Evolutionary conservation across 257 asterid species (phyloP).

Genomic region (Linaria vulgaris): DNA sequence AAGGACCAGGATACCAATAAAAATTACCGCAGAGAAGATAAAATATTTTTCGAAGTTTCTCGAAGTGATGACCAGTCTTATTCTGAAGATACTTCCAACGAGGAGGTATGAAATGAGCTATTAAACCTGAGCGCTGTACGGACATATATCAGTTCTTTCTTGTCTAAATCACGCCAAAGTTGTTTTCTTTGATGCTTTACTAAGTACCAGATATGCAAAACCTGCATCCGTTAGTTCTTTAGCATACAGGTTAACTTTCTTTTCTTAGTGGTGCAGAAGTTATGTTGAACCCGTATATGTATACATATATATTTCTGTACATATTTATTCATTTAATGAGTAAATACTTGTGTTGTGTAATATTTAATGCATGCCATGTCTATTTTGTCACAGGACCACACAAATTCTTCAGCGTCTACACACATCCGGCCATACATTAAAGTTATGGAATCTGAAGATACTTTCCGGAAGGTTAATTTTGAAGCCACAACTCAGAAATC

Average conservation of each 20-base stretch:
- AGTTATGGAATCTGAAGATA: slow-evolving; percentile 25
- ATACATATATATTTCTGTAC: neutral
- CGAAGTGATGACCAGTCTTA: slow-evolving; percentile 20
- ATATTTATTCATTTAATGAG: slow-evolving; percentile 29
- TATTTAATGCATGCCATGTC: slow-evolving; percentile 16
- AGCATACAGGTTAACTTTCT: too few relatives aligned
- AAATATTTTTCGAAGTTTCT: slow-evolving; percentile 28
- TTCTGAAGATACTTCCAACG: slow-evolving; percentile 31
- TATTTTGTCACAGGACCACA: slow-evolving; percentile 35
- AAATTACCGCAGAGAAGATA: slow-evolving; percentile 25
- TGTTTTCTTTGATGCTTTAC: slow-evolving; percentile 13
- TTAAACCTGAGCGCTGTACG: slow-evolving; percentile 17
- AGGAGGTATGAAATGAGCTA: slow-evolving; percentile 39
- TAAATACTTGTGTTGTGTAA: slow-evolving; percentile 22
- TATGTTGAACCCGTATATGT: too few relatives aligned
- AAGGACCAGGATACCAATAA: slow-evolving; percentile 33
- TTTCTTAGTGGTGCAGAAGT: too few relatives aligned
- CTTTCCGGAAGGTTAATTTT: slow-evolving; percentile 29
- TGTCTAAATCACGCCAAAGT: neutral
- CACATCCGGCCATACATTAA: slow-evolving; percentile 23
- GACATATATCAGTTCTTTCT: slow-evolving; percentile 8
- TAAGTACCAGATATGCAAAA: neutral
- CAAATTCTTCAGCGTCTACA: slow-evolving; percentile 31
- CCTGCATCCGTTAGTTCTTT: too few relatives aligned
- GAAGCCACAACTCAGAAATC: slow-evolving; percentile 33